Percentiles rank a stretch among this genome's conserved stretches.
Conservation (phyloP, 495 filamentous ascomycete genomes). For the Letharia columbiana region DNA sequence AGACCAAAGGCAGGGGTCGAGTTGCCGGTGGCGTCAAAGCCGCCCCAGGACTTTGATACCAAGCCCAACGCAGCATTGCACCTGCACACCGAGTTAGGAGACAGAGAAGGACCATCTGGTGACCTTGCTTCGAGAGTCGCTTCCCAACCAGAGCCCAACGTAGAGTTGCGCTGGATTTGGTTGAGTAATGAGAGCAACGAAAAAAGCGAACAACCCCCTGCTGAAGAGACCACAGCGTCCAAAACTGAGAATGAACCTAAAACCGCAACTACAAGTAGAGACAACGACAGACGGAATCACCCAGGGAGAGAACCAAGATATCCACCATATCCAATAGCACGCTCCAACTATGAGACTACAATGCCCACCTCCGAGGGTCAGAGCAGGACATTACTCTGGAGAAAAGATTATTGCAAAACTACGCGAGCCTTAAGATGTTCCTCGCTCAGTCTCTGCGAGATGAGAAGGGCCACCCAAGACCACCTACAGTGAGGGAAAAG, state of each 20-base stretch:
- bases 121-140: background rate
- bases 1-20: background rate
- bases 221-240: background rate
- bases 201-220: background rate
- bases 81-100: background rate
- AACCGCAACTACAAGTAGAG: background rate
- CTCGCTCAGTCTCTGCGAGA: slow-evolving; percentile 62
- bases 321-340: slow-evolving; percentile 75
- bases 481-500: slow-evolving; percentile 88
- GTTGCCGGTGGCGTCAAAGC: background rate
- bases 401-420: slow-evolving; percentile 70
- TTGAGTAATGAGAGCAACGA: background rate
- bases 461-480: slow-evolving; percentile 61
- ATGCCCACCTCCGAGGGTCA: slow-evolving; percentile 55
- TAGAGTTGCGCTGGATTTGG: background rate
- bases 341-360: slow-evolving; percentile 66
- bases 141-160: background rate
- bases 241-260: background rate
- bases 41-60: background rate
- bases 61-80: background rate
- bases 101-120: background rate
- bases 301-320: too few relatives aligned
- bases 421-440: slow-evolving; percentile 68
- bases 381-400: slow-evolving; percentile 50
- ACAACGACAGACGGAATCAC: background rate